Evolutionary conservation across 495 filamentous ascomycete genomes (phyloP).

Genomic region (Daldinia decipiens): DNA sequence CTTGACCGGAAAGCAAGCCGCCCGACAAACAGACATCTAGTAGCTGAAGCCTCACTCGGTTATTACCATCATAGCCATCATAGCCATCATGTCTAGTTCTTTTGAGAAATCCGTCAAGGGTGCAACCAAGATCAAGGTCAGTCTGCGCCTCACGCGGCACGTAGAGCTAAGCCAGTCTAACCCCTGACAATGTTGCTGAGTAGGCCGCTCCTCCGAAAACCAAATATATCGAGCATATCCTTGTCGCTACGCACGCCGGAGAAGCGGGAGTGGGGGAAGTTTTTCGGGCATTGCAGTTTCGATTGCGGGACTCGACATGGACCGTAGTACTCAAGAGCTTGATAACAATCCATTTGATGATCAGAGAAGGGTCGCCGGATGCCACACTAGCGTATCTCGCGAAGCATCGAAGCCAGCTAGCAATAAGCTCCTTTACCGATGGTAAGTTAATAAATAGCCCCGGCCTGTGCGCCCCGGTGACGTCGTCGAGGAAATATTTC

Average conservation of each 20-base stretch:
- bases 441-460: constrained; percentile 64
- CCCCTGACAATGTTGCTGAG: constrained; percentile 36
- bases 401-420: constrained; percentile 82
- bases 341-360: constrained; percentile 97
- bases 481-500: constrained; percentile 38
- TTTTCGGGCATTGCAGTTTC: constrained; percentile 87
- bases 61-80: constrained; percentile 5
- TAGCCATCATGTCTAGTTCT: constrained; percentile 73
- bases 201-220: constrained; percentile 96
- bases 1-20: constrained; percentile 14
- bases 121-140: constrained; percentile 92
- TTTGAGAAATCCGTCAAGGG: constrained; percentile 95
- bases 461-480: constrained; percentile 2
- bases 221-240: constrained; percentile 99
- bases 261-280: constrained; percentile 97
- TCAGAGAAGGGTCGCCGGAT: constrained; percentile 91
- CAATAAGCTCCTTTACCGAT: constrained; percentile 91
- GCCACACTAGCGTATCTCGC: constrained; percentile 87
- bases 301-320: constrained; percentile 96
- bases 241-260: constrained; percentile 93
- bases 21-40: constrained; percentile 6
- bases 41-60: constrained; percentile 24
- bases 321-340: constrained; percentile 94
- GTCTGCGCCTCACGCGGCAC: constrained; percentile 32
- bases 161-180: background rate